Base-by-base conservation (phyloP, 2,329 filamentous ascomycete genomes). In the Paracoccidioides brasiliensis region DNA sequence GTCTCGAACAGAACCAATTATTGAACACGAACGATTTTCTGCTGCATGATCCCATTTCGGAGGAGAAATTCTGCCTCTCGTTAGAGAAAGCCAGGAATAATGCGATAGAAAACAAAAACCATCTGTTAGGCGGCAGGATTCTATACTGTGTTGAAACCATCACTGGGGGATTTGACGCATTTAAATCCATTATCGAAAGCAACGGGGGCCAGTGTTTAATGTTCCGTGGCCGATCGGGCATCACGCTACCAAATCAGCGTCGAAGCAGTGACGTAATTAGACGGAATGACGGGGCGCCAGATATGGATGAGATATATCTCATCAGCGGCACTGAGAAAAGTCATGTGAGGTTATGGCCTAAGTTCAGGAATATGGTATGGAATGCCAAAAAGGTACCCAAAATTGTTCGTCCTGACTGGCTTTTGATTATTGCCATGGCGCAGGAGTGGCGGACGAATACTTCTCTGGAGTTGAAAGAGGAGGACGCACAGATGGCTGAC, bases 71-170 rank as follows among this genome's bases (percentile, higher is more conserved):
- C 61, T 79, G 80, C 2, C 79, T 95, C 61, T 81, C 79, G 46
- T 78, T 98, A 14, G 74, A 79, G 53, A 80, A 83, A 58, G 82
- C 86, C 9, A 75, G 90, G 5, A 74, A 74, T 3, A 81, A 87
- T 42, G 93, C 93, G 4, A 82, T 84, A 62, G 75, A 80, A 50
- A 93, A 96, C 70, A 80, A 84, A 52, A 84, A 88, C 59, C 82
- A 80, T 52, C 82, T 98, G 15, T 78, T 98, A 45, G 76, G 79
- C 60, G 83, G 84, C 10, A 82, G 89, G 64, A 83, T 84, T 2
- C 82, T 98, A 35, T 97, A 93, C 73, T 94, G 90, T 67, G 88
- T 90, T 0, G 80, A 86, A 44, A 80, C 81, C 43, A 85, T 97
- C 58, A 81, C 80, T 42, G 90, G 91, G 59, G 90, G 90, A 0